Conservation (phyloP, 495 filamentous ascomycete species). For the Hyphodiscus hymeniophilus region DNA sequence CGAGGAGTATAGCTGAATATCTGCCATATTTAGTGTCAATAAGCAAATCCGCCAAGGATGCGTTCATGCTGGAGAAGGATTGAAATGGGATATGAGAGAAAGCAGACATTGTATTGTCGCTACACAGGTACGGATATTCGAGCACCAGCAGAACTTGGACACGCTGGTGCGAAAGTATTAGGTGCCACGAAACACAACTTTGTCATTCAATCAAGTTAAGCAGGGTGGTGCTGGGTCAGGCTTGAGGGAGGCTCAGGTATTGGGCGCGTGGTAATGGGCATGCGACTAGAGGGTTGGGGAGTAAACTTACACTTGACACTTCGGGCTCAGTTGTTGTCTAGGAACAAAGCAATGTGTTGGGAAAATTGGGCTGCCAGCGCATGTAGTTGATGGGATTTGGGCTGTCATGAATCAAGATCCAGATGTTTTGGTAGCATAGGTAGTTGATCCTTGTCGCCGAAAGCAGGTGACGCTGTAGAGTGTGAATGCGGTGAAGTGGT, state of each 20-base stretch:
- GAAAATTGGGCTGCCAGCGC: conserved; percentile 7
- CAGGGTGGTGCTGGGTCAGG: background rate
- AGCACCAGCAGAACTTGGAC: conserved; percentile 2
- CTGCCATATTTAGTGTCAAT: conserved; percentile 21
- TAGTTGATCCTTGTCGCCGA: too few relatives aligned
- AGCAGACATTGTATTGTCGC: background rate
- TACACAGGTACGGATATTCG: background rate
- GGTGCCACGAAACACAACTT: background rate
- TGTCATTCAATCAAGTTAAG: conserved; percentile 6
- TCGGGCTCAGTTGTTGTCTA: background rate
- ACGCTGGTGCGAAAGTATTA: conserved; percentile 2
- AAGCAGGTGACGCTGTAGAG: too few relatives aligned
- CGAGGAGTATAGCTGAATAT: conserved; percentile 1
- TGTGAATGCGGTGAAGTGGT: too few relatives aligned
- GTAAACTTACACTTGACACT: background rate
- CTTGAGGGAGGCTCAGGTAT: background rate
- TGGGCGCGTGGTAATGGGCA: background rate
- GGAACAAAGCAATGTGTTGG: background rate
- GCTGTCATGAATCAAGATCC: background rate
- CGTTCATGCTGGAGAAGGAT: background rate
- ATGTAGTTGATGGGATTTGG: conserved; percentile 2
- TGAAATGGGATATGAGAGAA: background rate
- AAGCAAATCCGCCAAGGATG: background rate
- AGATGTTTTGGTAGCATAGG: background rate
- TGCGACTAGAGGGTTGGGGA: background rate